Evolutionary conservation across 2,329 filamentous ascomycete species (phyloP).

Genomic region (Paecilomyces sp.): DNA sequence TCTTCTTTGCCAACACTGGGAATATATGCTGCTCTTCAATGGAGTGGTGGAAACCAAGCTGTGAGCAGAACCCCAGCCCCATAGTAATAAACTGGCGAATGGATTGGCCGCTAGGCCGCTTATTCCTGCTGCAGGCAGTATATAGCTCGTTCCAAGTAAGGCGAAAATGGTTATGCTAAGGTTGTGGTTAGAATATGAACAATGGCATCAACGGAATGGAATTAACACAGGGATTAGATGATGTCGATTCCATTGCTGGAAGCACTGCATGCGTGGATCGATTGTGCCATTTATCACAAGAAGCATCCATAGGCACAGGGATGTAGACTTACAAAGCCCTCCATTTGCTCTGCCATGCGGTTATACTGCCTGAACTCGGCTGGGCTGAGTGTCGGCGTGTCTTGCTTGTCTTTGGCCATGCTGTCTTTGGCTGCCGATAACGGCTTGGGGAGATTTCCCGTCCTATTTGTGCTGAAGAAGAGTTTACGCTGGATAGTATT

Average conservation of each 20-base stretch:
- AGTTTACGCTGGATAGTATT: background rate
- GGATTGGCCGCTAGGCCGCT: conserved; percentile 57
- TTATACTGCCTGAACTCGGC: conserved; percentile 66
- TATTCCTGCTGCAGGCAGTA: conserved; percentile 52
- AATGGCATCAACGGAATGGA: background rate
- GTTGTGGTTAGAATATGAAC: background rate
- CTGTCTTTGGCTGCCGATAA: background rate
- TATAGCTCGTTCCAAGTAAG: conserved; percentile 65
- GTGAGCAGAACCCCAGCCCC: conserved; percentile 62
- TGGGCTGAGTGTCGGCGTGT: conserved; percentile 56
- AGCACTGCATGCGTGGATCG: background rate
- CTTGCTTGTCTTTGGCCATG: conserved; percentile 14
- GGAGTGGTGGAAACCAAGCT: conserved; percentile 68
- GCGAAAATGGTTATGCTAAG: conserved; percentile 70
- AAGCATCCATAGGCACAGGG: background rate
- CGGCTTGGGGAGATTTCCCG: background rate
- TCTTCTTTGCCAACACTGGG: conserved; percentile 65
- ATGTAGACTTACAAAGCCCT: conserved; percentile 55
- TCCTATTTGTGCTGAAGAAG: background rate
- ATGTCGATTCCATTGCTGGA: too few species aligned
- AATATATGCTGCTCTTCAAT: conserved; percentile 82
- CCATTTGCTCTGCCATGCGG: conserved; percentile 66
- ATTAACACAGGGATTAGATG: too few species aligned
- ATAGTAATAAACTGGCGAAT: conserved; percentile 61
- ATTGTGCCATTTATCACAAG: background rate